Base-by-base conservation (phyloP, 495 filamentous ascomycete genomes). In the Poronia punctata region DNA sequence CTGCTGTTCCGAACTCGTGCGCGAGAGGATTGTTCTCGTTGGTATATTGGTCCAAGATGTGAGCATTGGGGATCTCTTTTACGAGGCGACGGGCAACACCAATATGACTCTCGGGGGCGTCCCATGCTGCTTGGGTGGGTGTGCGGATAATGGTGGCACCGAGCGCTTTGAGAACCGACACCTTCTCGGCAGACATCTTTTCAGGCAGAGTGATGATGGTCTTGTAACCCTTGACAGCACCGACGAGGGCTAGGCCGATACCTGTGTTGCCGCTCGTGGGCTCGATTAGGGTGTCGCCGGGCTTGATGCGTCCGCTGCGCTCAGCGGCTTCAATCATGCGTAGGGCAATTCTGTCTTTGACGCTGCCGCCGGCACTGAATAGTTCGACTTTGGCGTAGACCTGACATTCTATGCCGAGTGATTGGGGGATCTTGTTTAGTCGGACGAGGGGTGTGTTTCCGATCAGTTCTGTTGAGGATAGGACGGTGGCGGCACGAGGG, bases 101-200 rank as follows among this genome's bases (percentile, higher is more conserved):
- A 43, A 99, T 99, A 57, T 99, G 93, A 15, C 83, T 88, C 70
- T 99, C 93, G 23, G 92, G 92, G 9, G 79, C 81, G 61, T 99
- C 93, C 58, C 72, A 96, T 19, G 92, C 92, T 8, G 92, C 92
- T 64, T 93, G 84, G 16, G 94, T 97, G 18, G 92, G 93, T 1
- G 92, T 99, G 34, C 92, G 83, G 49, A 99, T 95, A 57, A 99
- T 97, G 50, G 92, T 95, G 16, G 92, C 90, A 43, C 92, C 92
- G 22, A 99, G 75, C 12, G 92, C 89, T 32, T 86, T 80, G 18
- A 99, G 71, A 8, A 99, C 92, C 2, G 88, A 79, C 9, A 99
- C 93, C 61, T 99, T 99, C 65, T 99, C 92, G 19, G 87, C 79
- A 5, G 88, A 95, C 92, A 99, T 99, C 71, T 99, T 99, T 68